A percentile compares a stretch with the other conserved stretches of the same genome.
Conservation (phyloP, 768 basidiomycete species). For the Leccinellum rugosiceps region DNA sequence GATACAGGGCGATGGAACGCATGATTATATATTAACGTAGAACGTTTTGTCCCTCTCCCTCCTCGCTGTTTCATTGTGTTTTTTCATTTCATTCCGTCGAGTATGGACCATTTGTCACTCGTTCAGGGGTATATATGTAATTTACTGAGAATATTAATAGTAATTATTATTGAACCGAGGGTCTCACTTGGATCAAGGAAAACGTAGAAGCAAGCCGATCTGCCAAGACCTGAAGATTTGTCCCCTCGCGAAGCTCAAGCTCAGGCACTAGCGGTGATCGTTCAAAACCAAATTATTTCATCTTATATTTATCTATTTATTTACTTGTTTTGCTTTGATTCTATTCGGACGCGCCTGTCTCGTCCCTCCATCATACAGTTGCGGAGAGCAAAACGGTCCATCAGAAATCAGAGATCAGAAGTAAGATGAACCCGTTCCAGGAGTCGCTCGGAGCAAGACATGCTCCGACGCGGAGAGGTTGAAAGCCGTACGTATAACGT, state of each 20-base stretch:
- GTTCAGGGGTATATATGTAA: slow-evolving; percentile 28
- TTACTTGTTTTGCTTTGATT: background rate
- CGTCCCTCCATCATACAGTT: background rate
- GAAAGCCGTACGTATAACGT: background rate
- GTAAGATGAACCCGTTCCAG: background rate
- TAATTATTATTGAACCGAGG: background rate
- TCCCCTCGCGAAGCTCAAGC: background rate
- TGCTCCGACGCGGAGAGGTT: background rate
- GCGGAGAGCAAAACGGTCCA: background rate
- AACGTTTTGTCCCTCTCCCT: background rate
- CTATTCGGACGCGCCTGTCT: background rate
- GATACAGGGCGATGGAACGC: slow-evolving; percentile 3
- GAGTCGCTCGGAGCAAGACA: background rate
- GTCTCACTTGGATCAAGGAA: background rate
- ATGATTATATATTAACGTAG: slow-evolving; percentile 15
- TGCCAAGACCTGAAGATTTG: background rate
- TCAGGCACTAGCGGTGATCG: background rate
- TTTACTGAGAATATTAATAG: slow-evolving; percentile 2
- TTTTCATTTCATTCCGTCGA: slow-evolving; percentile 17
- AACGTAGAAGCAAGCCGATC: background rate
- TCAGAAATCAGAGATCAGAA: background rate
- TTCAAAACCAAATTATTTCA: background rate
- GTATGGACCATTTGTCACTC: slow-evolving; percentile 28
- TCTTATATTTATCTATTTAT: background rate
- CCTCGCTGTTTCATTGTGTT: background rate